phyloP scores from a whole-genome alignment of 1,284 basidiomycete species.

The Laetiporus sulphureus region DNA sequence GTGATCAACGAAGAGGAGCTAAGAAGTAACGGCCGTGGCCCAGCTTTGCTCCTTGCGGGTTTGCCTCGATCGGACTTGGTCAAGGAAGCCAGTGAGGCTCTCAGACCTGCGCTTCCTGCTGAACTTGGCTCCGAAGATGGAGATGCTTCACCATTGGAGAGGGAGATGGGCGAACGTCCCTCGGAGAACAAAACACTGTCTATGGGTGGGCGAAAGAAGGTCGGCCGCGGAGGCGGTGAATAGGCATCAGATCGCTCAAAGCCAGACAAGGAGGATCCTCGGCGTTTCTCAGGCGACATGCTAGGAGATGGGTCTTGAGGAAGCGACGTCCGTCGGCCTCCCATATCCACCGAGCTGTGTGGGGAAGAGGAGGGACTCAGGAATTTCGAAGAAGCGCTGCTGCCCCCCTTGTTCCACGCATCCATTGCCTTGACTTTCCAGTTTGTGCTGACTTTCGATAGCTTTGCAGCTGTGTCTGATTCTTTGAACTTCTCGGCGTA shows the following conservation, averaged over 20 bases:
- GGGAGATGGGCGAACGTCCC: conserved; percentile 28
- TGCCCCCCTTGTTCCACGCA: conserved; percentile 26
- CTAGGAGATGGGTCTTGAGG: conserved; percentile 8
- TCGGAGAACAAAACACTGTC: conserved; percentile 42
- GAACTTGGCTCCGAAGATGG: conserved; percentile 32
- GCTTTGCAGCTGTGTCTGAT: conserved; percentile 59
- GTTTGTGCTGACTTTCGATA: conserved; percentile 69
- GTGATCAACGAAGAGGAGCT: conserved; percentile 41
- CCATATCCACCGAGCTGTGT: conserved; percentile 9
- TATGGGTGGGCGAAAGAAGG: conserved; percentile 50
- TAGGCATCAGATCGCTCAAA: conserved; percentile 34
- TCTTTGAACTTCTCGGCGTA: conserved; percentile 71
- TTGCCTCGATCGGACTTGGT: conserved; percentile 10
- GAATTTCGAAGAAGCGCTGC: conserved; percentile 8
- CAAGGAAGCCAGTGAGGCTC: conserved; percentile 30
- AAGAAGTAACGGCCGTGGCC: conserved; percentile 51
- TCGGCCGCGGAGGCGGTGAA: conserved; percentile 50
- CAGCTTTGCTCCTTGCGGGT: conserved; percentile 20
- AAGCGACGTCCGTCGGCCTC: conserved; percentile 16
- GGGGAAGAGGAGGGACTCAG: conserved; percentile 12
- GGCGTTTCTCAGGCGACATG: conserved; percentile 14
- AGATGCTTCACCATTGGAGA: conserved; percentile 33
- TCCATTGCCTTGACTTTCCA: conserved; percentile 55
- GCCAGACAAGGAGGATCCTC: conserved; percentile 38
- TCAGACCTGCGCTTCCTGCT: conserved; percentile 8